Evolutionary conservation across 2,329 filamentous ascomycete genomes (phyloP).

Genomic region (Phyllosticta citrichinensis): DNA sequence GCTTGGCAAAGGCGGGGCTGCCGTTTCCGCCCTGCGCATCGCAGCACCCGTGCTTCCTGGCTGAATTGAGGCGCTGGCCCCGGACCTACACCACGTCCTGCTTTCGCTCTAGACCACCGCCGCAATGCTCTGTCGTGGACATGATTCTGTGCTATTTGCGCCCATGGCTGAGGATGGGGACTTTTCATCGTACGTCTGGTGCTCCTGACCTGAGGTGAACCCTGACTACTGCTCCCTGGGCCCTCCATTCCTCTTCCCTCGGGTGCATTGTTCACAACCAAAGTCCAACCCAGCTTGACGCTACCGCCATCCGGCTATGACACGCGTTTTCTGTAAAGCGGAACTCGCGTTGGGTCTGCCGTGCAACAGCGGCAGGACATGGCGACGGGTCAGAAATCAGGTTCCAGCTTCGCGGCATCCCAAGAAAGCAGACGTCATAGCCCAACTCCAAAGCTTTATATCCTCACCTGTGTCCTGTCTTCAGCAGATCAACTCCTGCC

Average conservation of each 20-base stretch:
- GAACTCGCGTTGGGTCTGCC: not conserved
- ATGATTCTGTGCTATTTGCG: not conserved
- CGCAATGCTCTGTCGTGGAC: not conserved
- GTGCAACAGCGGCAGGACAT: not conserved
- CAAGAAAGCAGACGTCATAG: not conserved
- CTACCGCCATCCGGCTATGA: not conserved
- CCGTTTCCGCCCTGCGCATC: slow-evolving; percentile 8
- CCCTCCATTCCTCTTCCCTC: not conserved
- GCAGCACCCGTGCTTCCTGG: slow-evolving; percentile 4
- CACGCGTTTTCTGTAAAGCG: not conserved
- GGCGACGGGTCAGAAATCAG: not conserved
- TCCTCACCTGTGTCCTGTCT: not conserved
- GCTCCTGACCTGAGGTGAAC: not conserved
- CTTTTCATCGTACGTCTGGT: not conserved
- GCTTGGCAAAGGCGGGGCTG: slow-evolving; percentile 9
- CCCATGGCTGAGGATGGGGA: not conserved
- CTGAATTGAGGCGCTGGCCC: not conserved
- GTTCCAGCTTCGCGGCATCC: not conserved
- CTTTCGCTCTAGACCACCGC: not conserved
- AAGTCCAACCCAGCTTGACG: not conserved
- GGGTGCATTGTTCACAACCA: too few relatives aligned
- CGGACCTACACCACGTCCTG: not conserved
- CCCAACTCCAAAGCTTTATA: not conserved
- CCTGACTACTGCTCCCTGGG: not conserved
- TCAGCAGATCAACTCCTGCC: not conserved